Conservation (phyloP, 345 rosid species). For the Eucalyptus melliodora region DNA sequence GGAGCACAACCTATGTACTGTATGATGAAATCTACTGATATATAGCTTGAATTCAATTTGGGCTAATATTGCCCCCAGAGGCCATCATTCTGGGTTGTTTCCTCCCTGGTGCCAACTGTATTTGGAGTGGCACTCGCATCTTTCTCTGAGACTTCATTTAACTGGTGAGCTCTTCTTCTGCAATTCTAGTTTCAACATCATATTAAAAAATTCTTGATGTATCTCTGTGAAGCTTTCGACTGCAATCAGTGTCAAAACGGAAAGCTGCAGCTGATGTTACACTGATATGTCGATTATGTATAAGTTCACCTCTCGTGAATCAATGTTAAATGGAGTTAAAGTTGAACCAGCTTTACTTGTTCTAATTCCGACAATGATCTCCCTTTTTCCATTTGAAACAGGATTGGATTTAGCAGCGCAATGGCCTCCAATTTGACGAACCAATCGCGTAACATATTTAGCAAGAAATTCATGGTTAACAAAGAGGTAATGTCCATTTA, state of each 20-base stretch:
- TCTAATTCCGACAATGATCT: neutral
- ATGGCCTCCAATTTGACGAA: constrained; percentile 93
- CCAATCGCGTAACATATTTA: constrained; percentile 78
- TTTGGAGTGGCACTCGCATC: constrained; percentile 91
- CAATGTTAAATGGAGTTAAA: neutral
- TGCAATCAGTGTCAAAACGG: neutral
- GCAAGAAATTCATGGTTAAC: constrained; percentile 67
- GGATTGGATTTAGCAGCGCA: constrained; percentile 82
- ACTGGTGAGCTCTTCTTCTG: constrained; percentile 34
- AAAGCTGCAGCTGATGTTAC: neutral
- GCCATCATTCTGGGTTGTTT: constrained; percentile 48
- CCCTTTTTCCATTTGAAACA: neutral
- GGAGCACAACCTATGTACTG: neutral
- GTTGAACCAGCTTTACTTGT: neutral
- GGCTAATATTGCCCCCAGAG: constrained; percentile 17
- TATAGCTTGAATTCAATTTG: neutral
- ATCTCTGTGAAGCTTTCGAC: neutral
- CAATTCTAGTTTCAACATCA: neutral
- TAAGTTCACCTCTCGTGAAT: neutral
- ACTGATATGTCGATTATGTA: neutral
- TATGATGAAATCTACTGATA: neutral
- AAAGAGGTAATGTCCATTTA: constrained; percentile 25
- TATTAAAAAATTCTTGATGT: neutral
- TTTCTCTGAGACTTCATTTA: constrained; percentile 66
- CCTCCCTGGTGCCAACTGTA: constrained; percentile 61